Evolutionary conservation across 208 protist genomes (phyloP).

Genomic region (Trypanosoma lewisi): DNA sequence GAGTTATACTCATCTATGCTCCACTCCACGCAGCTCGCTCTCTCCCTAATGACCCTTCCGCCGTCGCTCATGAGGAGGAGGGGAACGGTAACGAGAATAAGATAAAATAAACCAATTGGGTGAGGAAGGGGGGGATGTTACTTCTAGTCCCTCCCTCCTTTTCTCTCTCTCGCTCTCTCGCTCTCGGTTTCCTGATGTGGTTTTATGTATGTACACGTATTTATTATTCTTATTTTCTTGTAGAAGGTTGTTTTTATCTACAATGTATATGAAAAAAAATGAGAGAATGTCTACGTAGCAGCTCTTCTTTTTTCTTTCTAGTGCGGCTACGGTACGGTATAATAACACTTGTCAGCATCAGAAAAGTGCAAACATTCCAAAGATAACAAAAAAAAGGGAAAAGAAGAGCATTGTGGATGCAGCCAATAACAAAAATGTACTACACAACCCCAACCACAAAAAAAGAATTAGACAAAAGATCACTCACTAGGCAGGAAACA

Average conservation of each 20-base stretch:
- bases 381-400: background rate
- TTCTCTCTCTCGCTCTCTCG: background rate
- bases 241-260: background rate
- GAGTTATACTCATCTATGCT: slow-evolving; percentile 20
- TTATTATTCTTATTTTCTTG: background rate
- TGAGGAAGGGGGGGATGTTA: background rate
- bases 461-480: slow-evolving; percentile 1
- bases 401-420: background rate
- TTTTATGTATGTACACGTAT: background rate
- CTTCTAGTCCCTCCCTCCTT: background rate
- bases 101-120: too few species aligned
- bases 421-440: background rate
- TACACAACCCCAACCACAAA: background rate
- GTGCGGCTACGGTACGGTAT: too few species aligned
- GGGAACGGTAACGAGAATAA: too few species aligned
- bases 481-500: background rate
- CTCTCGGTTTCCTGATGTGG: too few species aligned
- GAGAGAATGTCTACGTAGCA: too few species aligned
- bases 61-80: background rate
- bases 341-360: too few species aligned
- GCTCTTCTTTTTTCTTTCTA: too few species aligned
- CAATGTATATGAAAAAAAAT: background rate
- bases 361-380: too few species aligned
- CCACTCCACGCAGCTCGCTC: slow-evolving; percentile 13
- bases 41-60: slow-evolving; percentile 5